Conservation (phyloP, 805 yeast genomes). For the Debaryomyces castellii region DNA sequence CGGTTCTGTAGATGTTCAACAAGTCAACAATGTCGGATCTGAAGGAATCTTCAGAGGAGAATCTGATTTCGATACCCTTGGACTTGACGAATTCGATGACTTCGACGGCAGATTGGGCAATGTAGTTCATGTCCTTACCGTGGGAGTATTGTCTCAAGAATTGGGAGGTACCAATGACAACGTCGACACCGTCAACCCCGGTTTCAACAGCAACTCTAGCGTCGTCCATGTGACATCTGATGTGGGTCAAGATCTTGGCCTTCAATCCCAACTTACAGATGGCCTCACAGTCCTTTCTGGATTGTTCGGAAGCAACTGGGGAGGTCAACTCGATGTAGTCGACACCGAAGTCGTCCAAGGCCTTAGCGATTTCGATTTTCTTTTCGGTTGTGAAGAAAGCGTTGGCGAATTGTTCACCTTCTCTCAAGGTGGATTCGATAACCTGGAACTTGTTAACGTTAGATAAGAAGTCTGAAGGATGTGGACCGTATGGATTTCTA, state of each 20-base stretch:
- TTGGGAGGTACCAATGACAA: conserved; percentile 59
- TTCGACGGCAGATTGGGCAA: conserved; percentile 56
- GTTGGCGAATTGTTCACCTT: conserved; percentile 64
- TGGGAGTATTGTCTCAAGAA: conserved; percentile 56
- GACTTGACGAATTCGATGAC: conserved; percentile 61
- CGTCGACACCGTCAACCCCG: conserved; percentile 64
- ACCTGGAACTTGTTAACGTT: conserved; percentile 53
- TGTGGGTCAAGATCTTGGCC: conserved; percentile 58
- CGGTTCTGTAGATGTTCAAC: conserved; percentile 58
- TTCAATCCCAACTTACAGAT: conserved; percentile 59
- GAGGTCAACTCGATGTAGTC: conserved; percentile 61
- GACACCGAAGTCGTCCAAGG: conserved; percentile 60
- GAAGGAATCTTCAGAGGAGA: conserved; percentile 59
- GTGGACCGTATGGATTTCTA: conserved; percentile 56
- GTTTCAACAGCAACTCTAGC: conserved; percentile 61
- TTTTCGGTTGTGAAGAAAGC: conserved; percentile 58
- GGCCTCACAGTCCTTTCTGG: conserved; percentile 57
- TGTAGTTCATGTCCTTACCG: conserved; percentile 62
- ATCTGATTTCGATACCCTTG: conserved; percentile 58
- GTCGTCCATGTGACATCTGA: conserved; percentile 62
- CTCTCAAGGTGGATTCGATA: conserved; percentile 60
- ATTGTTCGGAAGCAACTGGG: conserved; percentile 60
- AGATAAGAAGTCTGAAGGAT: conserved; percentile 56
- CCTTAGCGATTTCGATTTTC: conserved; percentile 59
- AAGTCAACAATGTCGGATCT: conserved; percentile 61